A percentile compares a stretch with the other conserved stretches of the same genome.
phyloP scores from a whole-genome alignment of 805 yeast genomes.

The Teunomyces tritomae region DNA sequence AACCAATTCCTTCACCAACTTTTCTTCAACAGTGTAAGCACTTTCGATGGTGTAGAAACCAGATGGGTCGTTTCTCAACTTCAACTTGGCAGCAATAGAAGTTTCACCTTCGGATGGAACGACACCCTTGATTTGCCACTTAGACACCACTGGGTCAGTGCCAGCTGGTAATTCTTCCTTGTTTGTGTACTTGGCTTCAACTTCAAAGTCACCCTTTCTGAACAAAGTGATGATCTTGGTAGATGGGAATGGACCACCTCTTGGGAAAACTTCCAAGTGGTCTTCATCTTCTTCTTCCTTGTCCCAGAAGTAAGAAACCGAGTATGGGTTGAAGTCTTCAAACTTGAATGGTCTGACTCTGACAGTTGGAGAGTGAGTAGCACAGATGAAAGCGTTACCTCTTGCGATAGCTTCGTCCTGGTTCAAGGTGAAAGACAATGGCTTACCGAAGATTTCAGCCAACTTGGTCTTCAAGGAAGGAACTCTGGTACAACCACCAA shows the following conservation, averaged over 20 bases:
- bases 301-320: slow-evolving; percentile 95
- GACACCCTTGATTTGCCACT: slow-evolving; percentile 87
- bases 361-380: slow-evolving; percentile 97
- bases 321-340: slow-evolving; percentile 88
- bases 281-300: slow-evolving; percentile 87
- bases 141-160: slow-evolving; percentile 63
- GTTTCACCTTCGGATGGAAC: slow-evolving; percentile 73
- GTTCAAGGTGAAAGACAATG: slow-evolving; percentile 88
- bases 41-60: slow-evolving; percentile 92
- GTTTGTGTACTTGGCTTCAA: slow-evolving; percentile 83
- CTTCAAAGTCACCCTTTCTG: slow-evolving; percentile 84
- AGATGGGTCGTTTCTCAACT: slow-evolving; percentile 95
- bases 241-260: slow-evolving; percentile 88
- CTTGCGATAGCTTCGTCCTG: slow-evolving; percentile 99
- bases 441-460: slow-evolving; percentile 66
- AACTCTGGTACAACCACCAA: slow-evolving; percentile 98
- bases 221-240: slow-evolving; percentile 92
- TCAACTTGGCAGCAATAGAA: slow-evolving; percentile 81
- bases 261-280: slow-evolving; percentile 95
- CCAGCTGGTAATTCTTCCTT: slow-evolving; percentile 71
- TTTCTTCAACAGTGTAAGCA: slow-evolving; percentile 93
- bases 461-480: slow-evolving; percentile 86
- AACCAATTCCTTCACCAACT: slow-evolving; percentile 82
- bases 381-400: slow-evolving; percentile 99
- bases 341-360: slow-evolving; percentile 98